phyloP scores from a whole-genome alignment of 768 basidiomycete genomes.

The Suillus variegatus region DNA sequence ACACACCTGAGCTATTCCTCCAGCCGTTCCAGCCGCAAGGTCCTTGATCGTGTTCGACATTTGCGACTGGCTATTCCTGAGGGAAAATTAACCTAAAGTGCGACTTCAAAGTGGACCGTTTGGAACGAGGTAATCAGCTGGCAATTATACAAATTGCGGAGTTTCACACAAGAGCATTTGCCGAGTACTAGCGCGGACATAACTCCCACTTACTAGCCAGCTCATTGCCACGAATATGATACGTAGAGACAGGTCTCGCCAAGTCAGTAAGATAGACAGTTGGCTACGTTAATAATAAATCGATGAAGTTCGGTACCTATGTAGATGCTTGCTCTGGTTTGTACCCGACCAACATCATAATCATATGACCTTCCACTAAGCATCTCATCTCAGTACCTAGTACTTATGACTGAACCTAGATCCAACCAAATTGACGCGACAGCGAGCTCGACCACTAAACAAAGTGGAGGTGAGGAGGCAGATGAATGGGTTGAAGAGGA shows the following conservation, averaged over 20 bases:
- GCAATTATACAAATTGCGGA: conserved; percentile 10
- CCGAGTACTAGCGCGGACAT: not conserved
- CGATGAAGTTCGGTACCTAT: not conserved
- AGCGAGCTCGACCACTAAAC: not conserved
- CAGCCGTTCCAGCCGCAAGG: conserved; percentile 86
- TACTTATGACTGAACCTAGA: conserved; percentile 1
- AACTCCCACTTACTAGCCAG: not conserved
- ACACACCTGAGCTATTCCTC: conserved; percentile 82
- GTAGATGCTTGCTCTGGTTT: not conserved
- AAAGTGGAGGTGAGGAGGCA: not conserved
- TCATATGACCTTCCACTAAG: not conserved
- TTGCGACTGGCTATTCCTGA: conserved; percentile 15
- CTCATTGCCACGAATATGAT: not conserved
- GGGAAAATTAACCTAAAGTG: not conserved
- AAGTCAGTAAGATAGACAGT: not conserved
- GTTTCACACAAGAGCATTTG: conserved; percentile 20
- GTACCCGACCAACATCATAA: not conserved
- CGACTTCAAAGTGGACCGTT: not conserved
- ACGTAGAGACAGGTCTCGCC: not conserved
- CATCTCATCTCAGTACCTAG: not conserved
- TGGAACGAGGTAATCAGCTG: not conserved
- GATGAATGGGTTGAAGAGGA: conserved; percentile 45
- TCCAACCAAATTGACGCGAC: not conserved
- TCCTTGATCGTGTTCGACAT: conserved; percentile 76
- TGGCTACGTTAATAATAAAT: not conserved